Percentiles rank a stretch among this genome's conserved stretches.
Conservation (phyloP, 78 protist genomes). For the Pelomyxa schiedti region DNA sequence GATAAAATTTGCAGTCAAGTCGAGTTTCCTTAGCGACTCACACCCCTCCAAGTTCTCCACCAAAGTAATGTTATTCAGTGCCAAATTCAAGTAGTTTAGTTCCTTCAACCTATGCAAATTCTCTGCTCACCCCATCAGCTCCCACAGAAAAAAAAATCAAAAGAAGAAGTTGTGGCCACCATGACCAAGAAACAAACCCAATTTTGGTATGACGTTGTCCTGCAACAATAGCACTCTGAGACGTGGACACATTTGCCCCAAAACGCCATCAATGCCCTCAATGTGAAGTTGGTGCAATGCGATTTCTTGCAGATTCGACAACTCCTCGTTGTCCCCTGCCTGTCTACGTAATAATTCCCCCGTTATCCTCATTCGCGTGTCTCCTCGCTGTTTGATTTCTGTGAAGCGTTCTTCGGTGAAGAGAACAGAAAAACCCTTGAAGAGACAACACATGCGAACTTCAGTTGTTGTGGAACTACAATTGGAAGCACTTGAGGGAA, state of each 20-base stretch:
- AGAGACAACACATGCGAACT: too few species aligned
- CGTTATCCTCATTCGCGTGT: slow-evolving; percentile 35
- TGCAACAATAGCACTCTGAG: slow-evolving; percentile 57
- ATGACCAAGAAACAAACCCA: slow-evolving; percentile 1
- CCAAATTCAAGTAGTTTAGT: slow-evolving; percentile 62
- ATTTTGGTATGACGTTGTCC: slow-evolving; percentile 37
- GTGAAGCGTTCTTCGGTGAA: too few species aligned
- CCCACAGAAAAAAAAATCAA: background rate
- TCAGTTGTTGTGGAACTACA: too few species aligned
- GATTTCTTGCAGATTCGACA: slow-evolving; percentile 60
- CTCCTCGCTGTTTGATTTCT: too few species aligned
- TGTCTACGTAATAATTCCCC: slow-evolving; percentile 49
- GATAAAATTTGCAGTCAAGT: slow-evolving; percentile 69
- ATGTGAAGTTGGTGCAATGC: slow-evolving; percentile 74
- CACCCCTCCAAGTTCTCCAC: slow-evolving; percentile 43
- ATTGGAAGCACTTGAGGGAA: too few species aligned
- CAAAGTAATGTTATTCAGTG: slow-evolving; percentile 49
- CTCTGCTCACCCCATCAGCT: too few species aligned
- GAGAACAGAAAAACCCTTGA: too few species aligned
- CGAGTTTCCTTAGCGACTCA: slow-evolving; percentile 60
- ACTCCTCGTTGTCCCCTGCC: slow-evolving; percentile 72
- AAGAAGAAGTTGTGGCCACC: background rate
- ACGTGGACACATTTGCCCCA: slow-evolving; percentile 37
- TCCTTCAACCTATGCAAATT: slow-evolving; percentile 29
- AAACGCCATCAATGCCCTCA: slow-evolving; percentile 50